Base-by-base conservation (phyloP, 106 monocot genomes). In the Dendrobium nobile region DNA sequence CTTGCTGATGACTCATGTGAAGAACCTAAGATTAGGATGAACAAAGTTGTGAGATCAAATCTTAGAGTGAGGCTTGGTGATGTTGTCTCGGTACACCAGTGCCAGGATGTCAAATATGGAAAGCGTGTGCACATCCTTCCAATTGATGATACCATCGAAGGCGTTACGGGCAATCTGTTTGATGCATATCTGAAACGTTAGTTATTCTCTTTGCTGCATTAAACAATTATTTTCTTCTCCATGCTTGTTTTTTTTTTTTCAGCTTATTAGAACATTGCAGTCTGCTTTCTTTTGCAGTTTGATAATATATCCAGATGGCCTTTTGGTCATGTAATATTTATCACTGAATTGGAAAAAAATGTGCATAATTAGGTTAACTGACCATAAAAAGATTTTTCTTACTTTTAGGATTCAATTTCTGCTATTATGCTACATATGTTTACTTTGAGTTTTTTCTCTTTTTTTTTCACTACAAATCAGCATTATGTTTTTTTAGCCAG, bases 1-100 rank as follows among this genome's bases (percentile, higher is more conserved):
- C 89, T 94, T 82, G 94, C 91, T 43, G 94, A 94, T 82, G 94
- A 94, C 5, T 85, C 91, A 20, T 91, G 94, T 67, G 94, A 94
- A 0, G 94, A 94, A 72, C 87, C 94, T 27, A 94, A 94, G 80
- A 92, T 94, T 43, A 87, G 91, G 75, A 94, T 94, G 91, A 94
- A 94, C 78, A 94, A 94, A 82, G 93, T 94, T 47, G 90, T 94
- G 20, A 61, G 94, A 47, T 89, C 89, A 64, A 94, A 94, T 51
- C 82, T 94, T 24, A 85, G 94, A 79, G 94, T 94, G 28, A 86
- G 91, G 65, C 94, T 94, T 72, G 94, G 91, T 54, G 94, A 94
- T 70, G 91, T 94, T 16, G 86, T 94, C 42, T 94, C 94, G 7
- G 94, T 94, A 7, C 94, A 94, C 78, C 94, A 94, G 41, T 94